phyloP scores from a whole-genome alignment of 306 rosid genomes.

The Prinsepia uniflora region DNA sequence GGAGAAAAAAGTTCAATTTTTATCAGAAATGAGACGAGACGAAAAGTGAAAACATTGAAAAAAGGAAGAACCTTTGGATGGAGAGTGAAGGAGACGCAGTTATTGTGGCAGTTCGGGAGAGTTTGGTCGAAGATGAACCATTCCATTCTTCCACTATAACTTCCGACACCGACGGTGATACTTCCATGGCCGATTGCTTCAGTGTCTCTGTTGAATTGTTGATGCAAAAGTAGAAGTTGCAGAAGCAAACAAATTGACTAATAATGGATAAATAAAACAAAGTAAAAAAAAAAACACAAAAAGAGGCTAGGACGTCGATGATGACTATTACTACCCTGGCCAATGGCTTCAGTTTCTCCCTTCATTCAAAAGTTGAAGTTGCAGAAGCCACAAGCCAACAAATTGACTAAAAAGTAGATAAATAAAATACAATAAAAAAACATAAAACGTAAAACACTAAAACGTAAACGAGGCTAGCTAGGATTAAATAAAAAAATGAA shows the following conservation, averaged over 20 bases:
- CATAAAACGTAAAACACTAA: too few relatives aligned
- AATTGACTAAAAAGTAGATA: too few relatives aligned
- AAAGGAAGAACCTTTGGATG: conserved; percentile 46
- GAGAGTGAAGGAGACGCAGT: conserved; percentile 55
- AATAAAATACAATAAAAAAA: too few relatives aligned
- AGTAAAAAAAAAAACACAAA: background rate
- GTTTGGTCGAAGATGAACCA: conserved; percentile 72
- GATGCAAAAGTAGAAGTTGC: background rate
- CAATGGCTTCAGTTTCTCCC: too few relatives aligned
- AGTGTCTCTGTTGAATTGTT: background rate
- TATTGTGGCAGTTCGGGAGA: conserved; percentile 76
- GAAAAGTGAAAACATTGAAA: background rate
- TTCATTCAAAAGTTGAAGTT: too few relatives aligned
- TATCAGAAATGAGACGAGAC: background rate
- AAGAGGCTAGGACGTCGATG: too few relatives aligned
- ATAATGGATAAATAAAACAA: background rate
- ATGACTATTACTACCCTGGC: too few relatives aligned
- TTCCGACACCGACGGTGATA: conserved; percentile 14
- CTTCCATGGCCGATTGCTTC: conserved; percentile 37
- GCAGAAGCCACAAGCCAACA: too few relatives aligned
- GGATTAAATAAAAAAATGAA: too few relatives aligned
- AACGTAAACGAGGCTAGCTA: too few relatives aligned
- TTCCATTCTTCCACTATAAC: conserved; percentile 77
- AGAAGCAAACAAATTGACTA: background rate
- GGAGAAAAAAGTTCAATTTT: background rate